Base-by-base conservation (phyloP, 768 basidiomycete genomes). In the Pulveroboletus sp. region DNA sequence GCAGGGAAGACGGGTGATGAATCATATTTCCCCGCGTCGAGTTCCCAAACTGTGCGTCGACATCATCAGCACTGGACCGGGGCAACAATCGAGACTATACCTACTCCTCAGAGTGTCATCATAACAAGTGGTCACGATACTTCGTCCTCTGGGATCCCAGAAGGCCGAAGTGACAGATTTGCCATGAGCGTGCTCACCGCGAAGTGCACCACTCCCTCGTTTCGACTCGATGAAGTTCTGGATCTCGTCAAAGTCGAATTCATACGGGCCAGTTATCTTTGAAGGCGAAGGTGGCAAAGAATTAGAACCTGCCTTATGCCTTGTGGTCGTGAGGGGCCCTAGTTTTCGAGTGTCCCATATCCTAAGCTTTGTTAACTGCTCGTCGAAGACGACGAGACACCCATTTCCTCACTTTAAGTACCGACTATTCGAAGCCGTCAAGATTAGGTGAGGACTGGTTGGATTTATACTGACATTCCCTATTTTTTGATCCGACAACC, bases 381-480 rank as follows among this genome's bases (percentile, higher is more conserved):
- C 2, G 21, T 7, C 2, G 16, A 33, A 36, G 10, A 33, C 8
- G 10, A 33, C 8, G 16, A 36, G 40, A 27, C 17, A 14, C 19
- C 4, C 34, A 13, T 17, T 20, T 19, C 47, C 79, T 57, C 63
- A 90, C 90, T 81, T 90, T 31, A 92, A 58, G 27, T 66, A 68
- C 29, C 86, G 82, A 55, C 72, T 84, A 55, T 93, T 93, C 40
- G 87, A 90, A 1, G 89, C 82, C 0, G 87, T 88, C 43, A 90
- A 68, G 38, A 93, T 58, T 45, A 84, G 78, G 50, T 84, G 70
- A 0, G 84, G 79, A 20, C 77, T 74, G 0, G 74, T 76, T 1
- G 90, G 89, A 61, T 93, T 93, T 47, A 93, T 60, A 59, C 89
- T 92, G 47, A 91, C 73, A 49, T 77, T 82, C 6, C 90, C 90